Evolutionary conservation across 2,329 filamentous ascomycete genomes (phyloP).

Genomic region (Colletotrichum sp.): DNA sequence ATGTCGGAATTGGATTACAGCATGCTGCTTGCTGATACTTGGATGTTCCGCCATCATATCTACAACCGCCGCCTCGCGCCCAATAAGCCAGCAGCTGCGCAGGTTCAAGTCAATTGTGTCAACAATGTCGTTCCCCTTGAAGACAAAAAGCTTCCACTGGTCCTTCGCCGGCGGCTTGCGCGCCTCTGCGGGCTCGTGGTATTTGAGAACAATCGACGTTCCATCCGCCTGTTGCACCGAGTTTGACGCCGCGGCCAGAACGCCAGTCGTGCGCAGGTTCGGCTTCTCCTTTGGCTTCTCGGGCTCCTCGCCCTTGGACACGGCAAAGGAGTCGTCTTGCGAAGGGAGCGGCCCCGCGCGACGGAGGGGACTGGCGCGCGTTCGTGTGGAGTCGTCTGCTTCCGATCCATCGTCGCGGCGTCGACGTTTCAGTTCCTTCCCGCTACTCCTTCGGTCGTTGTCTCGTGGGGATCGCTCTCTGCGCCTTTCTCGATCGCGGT

Average conservation of each 20-base stretch:
- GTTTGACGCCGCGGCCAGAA: conserved; percentile 89
- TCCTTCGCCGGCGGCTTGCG: conserved; percentile 83
- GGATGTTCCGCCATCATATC: conserved; percentile 89
- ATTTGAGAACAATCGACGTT: conserved; percentile 84
- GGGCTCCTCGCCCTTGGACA: conserved; percentile 54
- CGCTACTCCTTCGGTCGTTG: conserved; percentile 15
- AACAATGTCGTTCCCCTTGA: conserved; percentile 81
- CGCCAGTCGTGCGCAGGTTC: conserved; percentile 82
- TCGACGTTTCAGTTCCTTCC: conserved; percentile 1
- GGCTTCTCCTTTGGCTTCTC: conserved; percentile 80
- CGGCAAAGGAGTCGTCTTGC: conserved; percentile 64
- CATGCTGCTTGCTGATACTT: conserved; percentile 94
- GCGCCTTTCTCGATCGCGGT: conserved; percentile 29
- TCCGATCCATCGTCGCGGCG: conserved; percentile 19
- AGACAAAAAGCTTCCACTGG: conserved; percentile 89
- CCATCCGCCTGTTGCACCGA: conserved; percentile 73
- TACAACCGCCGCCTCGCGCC: conserved; percentile 79
- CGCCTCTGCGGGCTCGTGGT: conserved; percentile 93
- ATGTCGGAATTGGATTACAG: conserved; percentile 90
- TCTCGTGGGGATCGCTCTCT: conserved; percentile 29
- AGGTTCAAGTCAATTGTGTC: conserved; percentile 80
- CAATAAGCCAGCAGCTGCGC: conserved; percentile 90
- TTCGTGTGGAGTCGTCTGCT: conserved; percentile 33
- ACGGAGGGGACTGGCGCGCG: conserved; percentile 25
- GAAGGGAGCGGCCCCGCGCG: conserved; percentile 61